Percentiles rank a stretch among this genome's conserved stretches.
Conservation (phyloP, 192 early-diverging fungal genomes). For the Haplosporangium gracile region DNA sequence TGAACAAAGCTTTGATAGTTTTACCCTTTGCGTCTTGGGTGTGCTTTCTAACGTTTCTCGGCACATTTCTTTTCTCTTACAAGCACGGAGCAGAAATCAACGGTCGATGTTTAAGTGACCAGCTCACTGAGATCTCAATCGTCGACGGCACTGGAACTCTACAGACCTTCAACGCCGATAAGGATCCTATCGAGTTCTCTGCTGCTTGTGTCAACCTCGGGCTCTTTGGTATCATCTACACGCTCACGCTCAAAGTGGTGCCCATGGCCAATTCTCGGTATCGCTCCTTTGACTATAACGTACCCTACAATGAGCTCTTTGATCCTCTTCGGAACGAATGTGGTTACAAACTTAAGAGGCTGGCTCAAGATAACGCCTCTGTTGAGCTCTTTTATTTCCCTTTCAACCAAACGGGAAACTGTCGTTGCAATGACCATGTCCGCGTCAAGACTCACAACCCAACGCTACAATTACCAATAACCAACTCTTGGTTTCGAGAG, state of each 20-base stretch:
- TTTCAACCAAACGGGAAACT: slow-evolving; percentile 14
- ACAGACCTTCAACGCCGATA: not conserved
- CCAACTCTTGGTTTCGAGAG: slow-evolving; percentile 7
- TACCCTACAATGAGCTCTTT: slow-evolving; percentile 14
- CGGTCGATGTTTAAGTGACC: slow-evolving; percentile 18
- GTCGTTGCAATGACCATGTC: slow-evolving; percentile 8
- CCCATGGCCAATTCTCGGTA: slow-evolving; percentile 4
- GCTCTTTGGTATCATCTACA: slow-evolving; percentile 47
- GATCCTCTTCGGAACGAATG: slow-evolving; percentile 19
- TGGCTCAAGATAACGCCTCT: slow-evolving; percentile 8
- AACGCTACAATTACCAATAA: slow-evolving; percentile 1
- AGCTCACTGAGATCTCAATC: slow-evolving; percentile 9
- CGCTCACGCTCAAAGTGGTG: slow-evolving; percentile 20
- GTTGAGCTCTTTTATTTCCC: slow-evolving; percentile 15
- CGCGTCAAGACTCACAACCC: slow-evolving; percentile 19
- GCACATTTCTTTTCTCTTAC: not conserved
- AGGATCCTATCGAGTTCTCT: slow-evolving; percentile 9
- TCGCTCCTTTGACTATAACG: slow-evolving; percentile 4
- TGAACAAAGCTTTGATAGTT: not conserved
- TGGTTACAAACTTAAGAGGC: slow-evolving; percentile 1
- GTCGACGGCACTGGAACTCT: slow-evolving; percentile 9
- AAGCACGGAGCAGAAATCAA: slow-evolving; percentile 11
- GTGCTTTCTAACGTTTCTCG: slow-evolving; percentile 2
- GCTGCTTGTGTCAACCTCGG: slow-evolving; percentile 21
- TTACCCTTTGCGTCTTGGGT: slow-evolving; percentile 2